Evolutionary conservation across 163 green algal genomes (phyloP).

Genomic region (Scenedesmus sp.): DNA sequence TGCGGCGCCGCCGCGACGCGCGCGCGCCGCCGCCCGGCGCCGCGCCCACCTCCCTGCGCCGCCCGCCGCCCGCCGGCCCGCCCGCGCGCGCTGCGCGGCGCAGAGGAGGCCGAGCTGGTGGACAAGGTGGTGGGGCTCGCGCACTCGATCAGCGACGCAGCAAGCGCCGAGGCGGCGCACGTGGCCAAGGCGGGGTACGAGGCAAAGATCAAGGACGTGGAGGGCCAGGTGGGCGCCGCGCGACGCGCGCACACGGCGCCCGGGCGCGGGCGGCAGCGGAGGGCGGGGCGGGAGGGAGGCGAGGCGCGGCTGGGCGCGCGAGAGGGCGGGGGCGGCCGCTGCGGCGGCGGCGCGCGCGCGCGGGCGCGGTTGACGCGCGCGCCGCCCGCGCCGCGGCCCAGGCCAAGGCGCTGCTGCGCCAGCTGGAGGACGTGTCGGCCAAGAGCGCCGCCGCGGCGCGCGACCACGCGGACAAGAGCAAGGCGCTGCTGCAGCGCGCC

Average conservation of each 20-base stretch:
- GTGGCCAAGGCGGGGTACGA: not conserved
- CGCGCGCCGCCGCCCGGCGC: not conserved
- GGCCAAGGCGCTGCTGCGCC: constrained; percentile 50
- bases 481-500: constrained; percentile 36
- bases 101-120: constrained; percentile 20
- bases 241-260: no score
- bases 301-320: no score
- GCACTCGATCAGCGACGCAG: constrained; percentile 7
- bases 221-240: constrained; percentile 8
- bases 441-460: constrained; percentile 46
- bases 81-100: not conserved
- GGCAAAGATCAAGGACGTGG: not conserved
- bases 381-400: constrained; percentile 11
- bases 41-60: not conserved
- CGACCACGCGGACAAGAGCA: constrained; percentile 47
- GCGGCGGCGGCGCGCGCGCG: no score
- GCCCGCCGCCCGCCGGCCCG: not conserved
- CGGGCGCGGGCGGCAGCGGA: not conserved
- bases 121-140: constrained; percentile 18
- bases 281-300: not conserved
- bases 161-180: not conserved
- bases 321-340: no score
- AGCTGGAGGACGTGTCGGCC: constrained; percentile 50
- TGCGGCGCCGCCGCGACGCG: constrained; percentile 18
- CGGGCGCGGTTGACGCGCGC: not conserved